phyloP scores from a whole-genome alignment of 2,329 filamentous ascomycete species.

The Botrytis galanthina region DNA sequence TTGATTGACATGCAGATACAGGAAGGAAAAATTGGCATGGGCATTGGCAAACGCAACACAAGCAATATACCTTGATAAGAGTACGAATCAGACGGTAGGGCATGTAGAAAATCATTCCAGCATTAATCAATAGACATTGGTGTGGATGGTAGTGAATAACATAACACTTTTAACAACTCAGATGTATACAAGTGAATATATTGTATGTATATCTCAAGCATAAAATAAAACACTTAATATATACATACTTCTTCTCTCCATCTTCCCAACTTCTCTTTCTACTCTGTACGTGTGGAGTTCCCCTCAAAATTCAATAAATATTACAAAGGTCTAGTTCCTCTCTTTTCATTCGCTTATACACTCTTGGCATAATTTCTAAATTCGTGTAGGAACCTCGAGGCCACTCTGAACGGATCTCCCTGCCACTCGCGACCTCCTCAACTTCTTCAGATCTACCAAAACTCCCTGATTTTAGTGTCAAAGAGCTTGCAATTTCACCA shows the following conservation, averaged over 20 bases:
- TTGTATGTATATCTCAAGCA: background rate
- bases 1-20: background rate
- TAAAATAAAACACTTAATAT: background rate
- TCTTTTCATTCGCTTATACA: constrained; percentile 16
- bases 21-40: background rate
- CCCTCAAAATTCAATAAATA: constrained; percentile 13
- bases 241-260: background rate
- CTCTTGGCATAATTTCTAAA: constrained; percentile 26
- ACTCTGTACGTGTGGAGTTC: background rate
- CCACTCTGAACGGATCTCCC: constrained; percentile 18
- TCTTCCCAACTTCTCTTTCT: background rate
- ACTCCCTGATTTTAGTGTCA: constrained; percentile 23
- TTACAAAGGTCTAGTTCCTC: constrained; percentile 15
- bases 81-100: constrained; percentile 6
- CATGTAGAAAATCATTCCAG: background rate
- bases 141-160: background rate
- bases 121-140: background rate
- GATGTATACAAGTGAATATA: background rate
- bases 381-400: constrained; percentile 19
- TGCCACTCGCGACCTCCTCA: constrained; percentile 18
- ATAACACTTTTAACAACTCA: background rate
- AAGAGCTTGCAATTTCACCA: constrained; percentile 18
- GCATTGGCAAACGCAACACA: background rate
- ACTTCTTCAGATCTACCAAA: constrained; percentile 22
- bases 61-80: background rate